These are phyloP conservation scores for Boletus insuetus DNA, from an alignment of 768 basidiomycete species.

Conservation along the genomic window DNA sequence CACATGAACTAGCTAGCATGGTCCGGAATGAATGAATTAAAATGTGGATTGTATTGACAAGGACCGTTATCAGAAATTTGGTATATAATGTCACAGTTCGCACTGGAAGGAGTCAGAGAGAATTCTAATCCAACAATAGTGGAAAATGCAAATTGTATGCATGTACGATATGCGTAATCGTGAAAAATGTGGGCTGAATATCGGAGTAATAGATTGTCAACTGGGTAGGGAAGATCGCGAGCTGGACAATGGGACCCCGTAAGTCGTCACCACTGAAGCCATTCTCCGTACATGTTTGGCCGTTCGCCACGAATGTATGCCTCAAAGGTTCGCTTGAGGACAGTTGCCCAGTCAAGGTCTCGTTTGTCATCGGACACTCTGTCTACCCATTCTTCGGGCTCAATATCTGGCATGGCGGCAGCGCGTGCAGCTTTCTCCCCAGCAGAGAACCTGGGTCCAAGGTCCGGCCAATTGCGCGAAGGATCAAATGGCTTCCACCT, in stretches of 20 bases:
- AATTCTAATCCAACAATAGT: constrained; percentile 33
- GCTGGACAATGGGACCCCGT: constrained; percentile 1
- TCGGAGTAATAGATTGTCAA: constrained; percentile 30
- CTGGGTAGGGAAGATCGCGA: constrained; percentile 11
- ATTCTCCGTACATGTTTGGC: constrained; percentile 96
- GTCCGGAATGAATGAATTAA: constrained; percentile 18
- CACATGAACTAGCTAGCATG: constrained; percentile 16
- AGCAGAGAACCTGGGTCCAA: constrained; percentile 73
- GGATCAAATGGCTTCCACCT: constrained; percentile 98
- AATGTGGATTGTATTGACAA: constrained; percentile 24
- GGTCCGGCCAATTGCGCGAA: constrained; percentile 91
- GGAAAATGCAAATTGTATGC: constrained; percentile 26
- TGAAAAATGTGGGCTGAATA: constrained; percentile 26
- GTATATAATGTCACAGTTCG: constrained; percentile 30
- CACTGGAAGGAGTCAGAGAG: constrained; percentile 20
- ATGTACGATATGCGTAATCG: constrained; percentile 26
- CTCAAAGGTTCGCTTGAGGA: constrained; percentile 95
- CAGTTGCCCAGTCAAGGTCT: constrained; percentile 90
- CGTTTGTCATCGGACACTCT: constrained; percentile 62
- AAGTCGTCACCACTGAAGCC: constrained; percentile 48
- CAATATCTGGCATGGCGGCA: constrained; percentile 33
- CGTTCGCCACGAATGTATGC: constrained; percentile 85
- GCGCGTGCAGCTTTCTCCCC: constrained; percentile 70
- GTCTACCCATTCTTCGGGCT: constrained; percentile 39
- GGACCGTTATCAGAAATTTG: constrained; percentile 25